Conservation (phyloP, 352 stramenopile genomes). For the Phytophthora aleatoria region DNA sequence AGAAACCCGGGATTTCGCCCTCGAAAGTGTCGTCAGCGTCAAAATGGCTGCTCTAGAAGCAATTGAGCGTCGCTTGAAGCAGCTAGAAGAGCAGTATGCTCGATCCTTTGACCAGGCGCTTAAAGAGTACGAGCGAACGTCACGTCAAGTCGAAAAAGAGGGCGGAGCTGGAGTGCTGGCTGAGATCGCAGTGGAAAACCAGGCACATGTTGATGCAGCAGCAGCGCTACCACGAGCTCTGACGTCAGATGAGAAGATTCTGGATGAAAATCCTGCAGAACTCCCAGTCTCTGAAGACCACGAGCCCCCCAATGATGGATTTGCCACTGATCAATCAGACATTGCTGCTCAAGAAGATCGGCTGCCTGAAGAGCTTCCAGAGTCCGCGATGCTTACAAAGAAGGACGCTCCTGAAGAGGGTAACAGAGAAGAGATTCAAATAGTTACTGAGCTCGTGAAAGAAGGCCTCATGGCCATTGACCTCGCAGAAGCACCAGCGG, state of each 20-base stretch:
- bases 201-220: slow-evolving; percentile 13
- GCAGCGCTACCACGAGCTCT: slow-evolving; percentile 16
- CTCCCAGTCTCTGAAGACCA: slow-evolving; percentile 1
- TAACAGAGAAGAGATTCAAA: neutral
- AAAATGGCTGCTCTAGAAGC: slow-evolving; percentile 44
- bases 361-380: neutral
- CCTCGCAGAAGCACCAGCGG: neutral
- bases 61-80: slow-evolving; percentile 42
- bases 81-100: slow-evolving; percentile 40
- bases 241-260: neutral
- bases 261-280: slow-evolving; percentile 1
- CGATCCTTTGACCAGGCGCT: slow-evolving; percentile 43
- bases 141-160: slow-evolving; percentile 25
- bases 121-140: slow-evolving; percentile 36
- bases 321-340: slow-evolving; percentile 1
- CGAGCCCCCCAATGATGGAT: neutral
- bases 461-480: slow-evolving; percentile 1
- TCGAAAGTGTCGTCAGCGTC: slow-evolving; percentile 42
- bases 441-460: neutral
- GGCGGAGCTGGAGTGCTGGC: slow-evolving; percentile 3
- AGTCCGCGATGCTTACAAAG: neutral
- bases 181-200: slow-evolving; percentile 2
- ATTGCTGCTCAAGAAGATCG: neutral
- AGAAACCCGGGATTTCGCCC: slow-evolving; percentile 42
- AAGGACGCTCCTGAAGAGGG: slow-evolving; percentile 3